A percentile compares a stretch with the other conserved stretches of the same genome.
phyloP scores from a whole-genome alignment of 805 yeast genomes.

The Lipomyces spencermartinsiae region DNA sequence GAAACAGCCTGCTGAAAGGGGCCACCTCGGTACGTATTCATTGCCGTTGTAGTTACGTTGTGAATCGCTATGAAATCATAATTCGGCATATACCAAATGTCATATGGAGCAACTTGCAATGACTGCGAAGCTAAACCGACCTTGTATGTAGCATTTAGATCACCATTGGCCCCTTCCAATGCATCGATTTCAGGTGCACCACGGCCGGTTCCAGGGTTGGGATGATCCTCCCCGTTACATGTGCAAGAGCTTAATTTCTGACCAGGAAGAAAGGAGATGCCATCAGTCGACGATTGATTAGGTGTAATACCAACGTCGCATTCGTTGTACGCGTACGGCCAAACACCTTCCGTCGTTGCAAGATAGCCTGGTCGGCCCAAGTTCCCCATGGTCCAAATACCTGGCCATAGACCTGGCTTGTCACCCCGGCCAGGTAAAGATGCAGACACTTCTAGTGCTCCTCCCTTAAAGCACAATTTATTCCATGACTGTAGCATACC shows the following conservation, averaged over 20 bases:
- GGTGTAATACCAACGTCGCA: constrained; percentile 97
- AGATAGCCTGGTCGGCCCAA: constrained; percentile 89
- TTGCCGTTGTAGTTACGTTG: constrained; percentile 70
- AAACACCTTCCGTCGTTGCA: constrained; percentile 88
- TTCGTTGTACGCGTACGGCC: constrained; percentile 89
- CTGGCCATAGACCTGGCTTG: constrained; percentile 92
- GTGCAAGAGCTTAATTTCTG: constrained; percentile 79
- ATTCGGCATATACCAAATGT: constrained; percentile 93
- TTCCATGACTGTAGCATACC: constrained; percentile 96
- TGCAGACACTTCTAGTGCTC: constrained; percentile 76
- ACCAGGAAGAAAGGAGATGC: constrained; percentile 85
- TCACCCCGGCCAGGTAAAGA: constrained; percentile 80
- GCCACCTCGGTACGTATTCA: constrained; percentile 92
- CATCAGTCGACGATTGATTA: constrained; percentile 89
- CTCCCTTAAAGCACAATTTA: constrained; percentile 86
- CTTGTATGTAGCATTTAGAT: constrained; percentile 48
- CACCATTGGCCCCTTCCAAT: constrained; percentile 75
- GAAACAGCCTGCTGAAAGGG: constrained; percentile 94
- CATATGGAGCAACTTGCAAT: constrained; percentile 89
- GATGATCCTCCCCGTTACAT: constrained; percentile 84
- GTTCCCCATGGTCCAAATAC: constrained; percentile 93
- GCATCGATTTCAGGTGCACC: constrained; percentile 97
- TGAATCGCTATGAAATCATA: constrained; percentile 77
- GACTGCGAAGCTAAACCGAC: constrained; percentile 81
- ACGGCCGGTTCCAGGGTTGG: constrained; percentile 84